These are phyloP conservation scores for Stropharia rugosoannulata DNA, from an alignment of 768 basidiomycete species.

Conservation along the genomic window DNA sequence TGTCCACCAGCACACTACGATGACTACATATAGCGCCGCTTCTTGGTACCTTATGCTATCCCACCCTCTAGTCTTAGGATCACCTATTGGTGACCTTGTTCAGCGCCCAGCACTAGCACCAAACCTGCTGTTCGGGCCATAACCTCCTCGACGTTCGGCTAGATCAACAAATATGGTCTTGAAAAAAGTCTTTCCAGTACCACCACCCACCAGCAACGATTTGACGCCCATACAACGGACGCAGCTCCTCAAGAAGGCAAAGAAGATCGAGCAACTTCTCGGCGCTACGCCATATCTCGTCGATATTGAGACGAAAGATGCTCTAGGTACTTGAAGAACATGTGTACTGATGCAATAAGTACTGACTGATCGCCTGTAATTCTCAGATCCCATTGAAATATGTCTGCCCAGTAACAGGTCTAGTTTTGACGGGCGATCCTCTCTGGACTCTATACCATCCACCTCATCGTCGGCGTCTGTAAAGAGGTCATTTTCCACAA, in stretches of 20 bases:
- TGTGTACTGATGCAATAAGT: too few relatives aligned
- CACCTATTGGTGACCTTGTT: background rate
- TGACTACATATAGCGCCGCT: background rate
- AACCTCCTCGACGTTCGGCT: background rate
- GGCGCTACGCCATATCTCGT: slow-evolving; percentile 60
- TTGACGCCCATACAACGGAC: slow-evolving; percentile 50
- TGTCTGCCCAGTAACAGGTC: slow-evolving; percentile 15
- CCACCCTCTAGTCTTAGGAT: background rate
- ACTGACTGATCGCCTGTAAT: background rate
- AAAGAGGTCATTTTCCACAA: slow-evolving; percentile 3
- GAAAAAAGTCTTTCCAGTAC: slow-evolving; percentile 36
- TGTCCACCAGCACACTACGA: background rate
- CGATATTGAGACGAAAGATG: slow-evolving; percentile 27
- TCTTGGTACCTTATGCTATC: background rate
- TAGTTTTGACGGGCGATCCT: slow-evolving; percentile 18
- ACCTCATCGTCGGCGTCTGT: slow-evolving; percentile 19
- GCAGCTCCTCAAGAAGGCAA: slow-evolving; percentile 55
- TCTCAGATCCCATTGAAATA: slow-evolving; percentile 20
- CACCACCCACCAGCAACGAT: slow-evolving; percentile 60
- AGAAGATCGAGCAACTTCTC: slow-evolving; percentile 58
- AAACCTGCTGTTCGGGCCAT: background rate
- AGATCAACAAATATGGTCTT: background rate
- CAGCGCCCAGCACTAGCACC: background rate
- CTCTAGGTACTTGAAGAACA: slow-evolving; percentile 18
- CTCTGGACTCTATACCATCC: slow-evolving; percentile 24